Percentiles rank a stretch among this genome's conserved stretches.
These are phyloP conservation scores for Pichia kudriavzevii DNA, from an alignment of 1,139 yeast genomes.

Conservation along the genomic window DNA sequence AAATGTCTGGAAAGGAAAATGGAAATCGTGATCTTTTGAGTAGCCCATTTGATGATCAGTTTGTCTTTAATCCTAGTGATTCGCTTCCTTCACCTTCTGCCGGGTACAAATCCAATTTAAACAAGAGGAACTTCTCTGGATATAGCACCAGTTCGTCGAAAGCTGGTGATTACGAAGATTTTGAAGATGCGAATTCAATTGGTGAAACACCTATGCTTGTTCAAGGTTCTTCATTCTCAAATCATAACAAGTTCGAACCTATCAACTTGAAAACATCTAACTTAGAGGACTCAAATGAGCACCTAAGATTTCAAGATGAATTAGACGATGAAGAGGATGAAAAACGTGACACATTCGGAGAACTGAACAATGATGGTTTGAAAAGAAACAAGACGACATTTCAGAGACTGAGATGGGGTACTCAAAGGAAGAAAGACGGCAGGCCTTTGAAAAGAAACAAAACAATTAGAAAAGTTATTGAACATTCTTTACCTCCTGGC, in stretches of 20 bases:
- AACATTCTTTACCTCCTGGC: constrained; percentile 19
- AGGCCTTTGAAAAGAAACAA: constrained; percentile 38
- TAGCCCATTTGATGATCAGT: constrained; percentile 27
- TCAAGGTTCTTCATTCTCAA: constrained; percentile 13
- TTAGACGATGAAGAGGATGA: constrained; percentile 13
- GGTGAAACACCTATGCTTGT: constrained; percentile 22
- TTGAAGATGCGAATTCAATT: constrained; percentile 20
- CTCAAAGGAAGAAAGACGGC: constrained; percentile 74
- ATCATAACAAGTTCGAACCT: constrained; percentile 3
- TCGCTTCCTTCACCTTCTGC: constrained; percentile 13
- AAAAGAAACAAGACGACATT: constrained; percentile 31
- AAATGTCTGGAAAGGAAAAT: constrained; percentile 5
- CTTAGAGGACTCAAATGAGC: constrained; percentile 7
- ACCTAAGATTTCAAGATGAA: constrained; percentile 12
- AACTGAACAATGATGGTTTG: constrained; percentile 12
- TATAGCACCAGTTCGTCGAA: constrained; percentile 16
- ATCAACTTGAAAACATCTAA: constrained; percentile 9
- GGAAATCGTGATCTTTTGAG: constrained; percentile 2
- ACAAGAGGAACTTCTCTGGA: constrained; percentile 16
- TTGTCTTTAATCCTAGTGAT: constrained; percentile 16
- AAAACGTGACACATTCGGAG: constrained; percentile 18
- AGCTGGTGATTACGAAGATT: constrained; percentile 11
- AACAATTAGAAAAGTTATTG: constrained; percentile 32
- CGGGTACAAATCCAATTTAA: constrained; percentile 14
- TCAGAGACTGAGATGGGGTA: constrained; percentile 87